Conservation (phyloP, 352 stramenopile species). For the Peronospora tabacina region DNA sequence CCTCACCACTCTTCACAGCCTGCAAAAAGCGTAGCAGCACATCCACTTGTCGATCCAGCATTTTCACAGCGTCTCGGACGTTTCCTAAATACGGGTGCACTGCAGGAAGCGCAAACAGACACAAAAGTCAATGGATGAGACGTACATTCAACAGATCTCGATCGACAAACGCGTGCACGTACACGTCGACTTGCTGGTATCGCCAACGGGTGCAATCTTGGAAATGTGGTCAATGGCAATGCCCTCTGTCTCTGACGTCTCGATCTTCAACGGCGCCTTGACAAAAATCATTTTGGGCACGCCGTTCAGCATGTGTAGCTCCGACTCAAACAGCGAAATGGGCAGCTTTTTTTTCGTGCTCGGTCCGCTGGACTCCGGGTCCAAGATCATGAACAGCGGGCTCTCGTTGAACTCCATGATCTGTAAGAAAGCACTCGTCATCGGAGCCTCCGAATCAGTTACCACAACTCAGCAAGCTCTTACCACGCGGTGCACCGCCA, state of each 20-base stretch:
- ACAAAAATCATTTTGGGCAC: slow-evolving; percentile 87
- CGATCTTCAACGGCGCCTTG: slow-evolving; percentile 80
- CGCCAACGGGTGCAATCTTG: slow-evolving; percentile 69
- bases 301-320: slow-evolving; percentile 79
- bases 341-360: slow-evolving; percentile 86
- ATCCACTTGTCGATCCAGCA: slow-evolving; percentile 77
- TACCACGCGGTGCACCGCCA: slow-evolving; percentile 70
- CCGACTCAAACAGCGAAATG: slow-evolving; percentile 78
- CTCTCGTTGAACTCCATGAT: slow-evolving; percentile 86
- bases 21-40: slow-evolving; percentile 67
- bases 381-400: slow-evolving; percentile 71
- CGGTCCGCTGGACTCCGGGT: slow-evolving; percentile 48
- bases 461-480: slow-evolving; percentile 3
- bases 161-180: slow-evolving; percentile 12
- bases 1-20: slow-evolving; percentile 64
- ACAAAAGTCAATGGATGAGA: slow-evolving; percentile 11
- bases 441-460: background rate
- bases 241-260: slow-evolving; percentile 81
- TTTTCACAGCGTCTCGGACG: slow-evolving; percentile 76
- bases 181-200: slow-evolving; percentile 67
- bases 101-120: slow-evolving; percentile 16
- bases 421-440: slow-evolving; percentile 24
- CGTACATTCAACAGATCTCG: background rate
- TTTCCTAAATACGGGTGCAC: slow-evolving; percentile 77
- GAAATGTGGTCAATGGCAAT: slow-evolving; percentile 87